Evolutionary conservation across 1,284 basidiomycete genomes (phyloP).

Genomic region (Leucoagaricus sp.): DNA sequence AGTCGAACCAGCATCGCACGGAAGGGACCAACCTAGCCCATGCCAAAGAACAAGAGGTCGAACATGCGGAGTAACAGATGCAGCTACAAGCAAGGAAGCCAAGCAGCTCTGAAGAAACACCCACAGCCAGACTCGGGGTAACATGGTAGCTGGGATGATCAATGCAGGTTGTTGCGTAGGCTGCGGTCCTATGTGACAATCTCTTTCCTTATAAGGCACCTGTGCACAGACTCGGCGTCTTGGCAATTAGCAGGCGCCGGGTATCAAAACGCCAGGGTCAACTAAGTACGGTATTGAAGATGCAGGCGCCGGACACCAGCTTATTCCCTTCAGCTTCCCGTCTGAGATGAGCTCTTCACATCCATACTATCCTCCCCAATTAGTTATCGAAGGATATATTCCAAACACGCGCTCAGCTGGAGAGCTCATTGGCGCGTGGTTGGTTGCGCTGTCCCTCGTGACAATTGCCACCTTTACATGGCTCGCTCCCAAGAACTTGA

Average conservation of each 20-base stretch:
- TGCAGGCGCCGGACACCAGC: too few species aligned
- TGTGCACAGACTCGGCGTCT: neutral
- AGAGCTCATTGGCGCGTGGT: constrained; percentile 14
- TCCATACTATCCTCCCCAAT: constrained; percentile 14
- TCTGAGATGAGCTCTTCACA: constrained; percentile 3
- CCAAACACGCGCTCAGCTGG: constrained; percentile 12
- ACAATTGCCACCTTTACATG: constrained; percentile 7
- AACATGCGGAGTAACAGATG: constrained; percentile 14
- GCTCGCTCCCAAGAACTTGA: constrained; percentile 10
- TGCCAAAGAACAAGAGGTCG: constrained; percentile 94
- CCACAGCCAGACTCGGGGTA: neutral
- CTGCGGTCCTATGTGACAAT: too few species aligned
- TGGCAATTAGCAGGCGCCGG: neutral
- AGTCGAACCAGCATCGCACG: neutral
- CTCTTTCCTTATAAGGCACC: neutral
- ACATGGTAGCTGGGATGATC: constrained; percentile 3
- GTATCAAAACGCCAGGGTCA: neutral
- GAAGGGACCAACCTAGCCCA: constrained; percentile 65
- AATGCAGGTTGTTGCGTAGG: too few species aligned
- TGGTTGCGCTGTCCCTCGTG: constrained; percentile 1
- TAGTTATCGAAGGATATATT: constrained; percentile 7
- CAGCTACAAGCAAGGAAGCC: constrained; percentile 6
- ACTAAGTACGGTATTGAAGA: too few species aligned
- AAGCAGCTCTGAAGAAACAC: constrained; percentile 15
- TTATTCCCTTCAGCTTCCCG: neutral